A percentile compares a stretch with the other conserved stretches of the same genome.
Evolutionary conservation across 1,139 yeast species (phyloP).

Genomic region (Geotrichum australiense): DNA sequence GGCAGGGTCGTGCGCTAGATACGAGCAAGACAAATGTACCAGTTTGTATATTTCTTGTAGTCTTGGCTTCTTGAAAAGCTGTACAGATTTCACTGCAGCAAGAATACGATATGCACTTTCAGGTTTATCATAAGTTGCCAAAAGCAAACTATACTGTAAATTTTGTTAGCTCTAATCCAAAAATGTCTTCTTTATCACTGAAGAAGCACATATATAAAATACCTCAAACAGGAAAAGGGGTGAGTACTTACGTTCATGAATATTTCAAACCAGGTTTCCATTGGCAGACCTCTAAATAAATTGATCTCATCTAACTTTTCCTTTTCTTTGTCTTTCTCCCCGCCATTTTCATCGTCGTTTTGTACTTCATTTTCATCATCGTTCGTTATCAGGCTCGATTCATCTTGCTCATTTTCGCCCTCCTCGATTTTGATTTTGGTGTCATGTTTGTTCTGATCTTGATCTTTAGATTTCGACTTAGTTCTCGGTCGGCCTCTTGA

Average conservation of each 20-base stretch:
- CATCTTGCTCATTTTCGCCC: too few species aligned
- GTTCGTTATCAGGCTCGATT: neutral
- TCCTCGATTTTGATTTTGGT: too few species aligned
- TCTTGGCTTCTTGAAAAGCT: constrained; percentile 50
- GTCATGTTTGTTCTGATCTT: too few species aligned
- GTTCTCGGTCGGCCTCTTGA: too few species aligned
- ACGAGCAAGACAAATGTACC: constrained; percentile 59
- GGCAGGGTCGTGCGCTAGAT: constrained; percentile 47
- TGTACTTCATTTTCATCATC: too few species aligned
- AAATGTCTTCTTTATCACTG: neutral
- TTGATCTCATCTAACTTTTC: constrained; percentile 51
- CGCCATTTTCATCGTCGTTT: neutral
- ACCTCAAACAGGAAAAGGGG: too few species aligned
- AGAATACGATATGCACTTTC: constrained; percentile 65
- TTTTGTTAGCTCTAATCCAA: neutral
- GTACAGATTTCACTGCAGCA: constrained; percentile 67
- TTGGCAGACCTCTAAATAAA: constrained; percentile 67
- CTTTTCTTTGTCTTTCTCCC: constrained; percentile 18
- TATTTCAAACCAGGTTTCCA: constrained; percentile 77
- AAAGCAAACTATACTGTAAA: constrained; percentile 43
- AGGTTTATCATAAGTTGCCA: constrained; percentile 55
- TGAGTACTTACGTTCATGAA: constrained; percentile 53
- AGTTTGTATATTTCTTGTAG: constrained; percentile 53
- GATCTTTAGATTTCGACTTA: too few species aligned
- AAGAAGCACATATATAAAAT: too few species aligned